Evolutionary conservation across 441 rosid genomes (phyloP), one percentile per base, ranked within the genome.

Genomic region (Geranium incanum): DNA sequence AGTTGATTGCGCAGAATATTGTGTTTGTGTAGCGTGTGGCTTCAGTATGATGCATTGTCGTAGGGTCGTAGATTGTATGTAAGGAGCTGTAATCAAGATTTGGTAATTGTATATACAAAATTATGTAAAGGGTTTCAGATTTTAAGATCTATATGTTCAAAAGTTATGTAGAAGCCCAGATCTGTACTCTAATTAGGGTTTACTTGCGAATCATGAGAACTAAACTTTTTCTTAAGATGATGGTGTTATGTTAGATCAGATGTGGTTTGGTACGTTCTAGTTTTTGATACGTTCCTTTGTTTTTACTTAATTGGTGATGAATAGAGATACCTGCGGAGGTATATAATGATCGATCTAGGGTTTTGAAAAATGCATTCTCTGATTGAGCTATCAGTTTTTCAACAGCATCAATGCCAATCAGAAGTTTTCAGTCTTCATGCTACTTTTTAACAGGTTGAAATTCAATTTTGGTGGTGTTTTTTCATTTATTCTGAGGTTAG

Each of bases 21-120:
- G 33, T 50, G 33, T 50, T 18, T 59, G 64, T 59, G 64, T 59
- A 59, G 64, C 23, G 19, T 59, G 64, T 59, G 23, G 64, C 64
- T 59, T 59, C 28, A 59, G 16, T 21, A 59, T 59, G 50, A 59
- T 59, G 19, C 28, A 59, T 59, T 59, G 33, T 18, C 19, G 64
- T 18, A 59, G 9, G 19, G 28, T 59, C 28, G 6, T 59, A 15
- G 62, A 16, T 16, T 59, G 64, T 59, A 59, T 59, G 19, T 15
- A 18, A 59, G 64, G 19, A 55, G 15, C 33, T 59, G 64, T 59
- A 59, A 59, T 59, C 12, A 21, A 19, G 9, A 18, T 16, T 59
- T 19, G 64, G 9, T 59, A 6, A 59, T 21, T 59, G 64, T 43
- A 43, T 59, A 11, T 19, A 18, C 23, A 59, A 21, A 21, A 11